Base-by-base conservation (phyloP, 805 yeast genomes). In the Barnettozyma pratensis region DNA sequence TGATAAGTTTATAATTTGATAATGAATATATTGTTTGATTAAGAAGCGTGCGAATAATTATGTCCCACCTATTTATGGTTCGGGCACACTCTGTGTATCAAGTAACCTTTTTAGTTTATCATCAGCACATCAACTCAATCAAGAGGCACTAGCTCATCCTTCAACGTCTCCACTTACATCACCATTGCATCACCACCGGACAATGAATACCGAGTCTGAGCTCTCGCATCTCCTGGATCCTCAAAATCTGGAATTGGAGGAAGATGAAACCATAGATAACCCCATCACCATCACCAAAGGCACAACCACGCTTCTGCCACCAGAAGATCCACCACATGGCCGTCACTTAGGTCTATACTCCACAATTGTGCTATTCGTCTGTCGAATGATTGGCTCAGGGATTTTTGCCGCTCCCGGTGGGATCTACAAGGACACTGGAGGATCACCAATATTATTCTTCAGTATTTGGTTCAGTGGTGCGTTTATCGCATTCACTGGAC, bases 361-460 rank as follows among this genome's bases (percentile, higher is more conserved):
- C 3, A 81, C 86, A 0, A 69, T 80, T 34, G 73, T 82, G 37
- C 68, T 83, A 48, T 80, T 82, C 54, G 73, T 85, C 4, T 79
- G 87, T 12, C 68, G 90, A 52, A 84, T 85, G 40, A 69, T 85
- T 7, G 91, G 92, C 0, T 81, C 87, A 1, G 91, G 91, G 1
- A 83, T 85, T 9, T 81, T 83, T 62, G 83, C 87, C n/a, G 78
- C 82, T 1, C 83, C 90, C 0, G 53, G 53, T 26, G 53, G 53
- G 37, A 47, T 50, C 10, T 50, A 44, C 29, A 14, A 73, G 41
- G 85, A 83, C 54, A 78, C 80, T 54, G 87, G 87, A n/a, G 80
- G 85, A 11, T 81, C 84, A 3, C 80, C 82, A 2, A 65, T 72
- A 29, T 58, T 82, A 36, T 85, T 83, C 58, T 72, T 83, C 42